Evolutionary conservation across 2,329 filamentous ascomycete species (phyloP).

Genomic region (Alternaria brassicicola): DNA sequence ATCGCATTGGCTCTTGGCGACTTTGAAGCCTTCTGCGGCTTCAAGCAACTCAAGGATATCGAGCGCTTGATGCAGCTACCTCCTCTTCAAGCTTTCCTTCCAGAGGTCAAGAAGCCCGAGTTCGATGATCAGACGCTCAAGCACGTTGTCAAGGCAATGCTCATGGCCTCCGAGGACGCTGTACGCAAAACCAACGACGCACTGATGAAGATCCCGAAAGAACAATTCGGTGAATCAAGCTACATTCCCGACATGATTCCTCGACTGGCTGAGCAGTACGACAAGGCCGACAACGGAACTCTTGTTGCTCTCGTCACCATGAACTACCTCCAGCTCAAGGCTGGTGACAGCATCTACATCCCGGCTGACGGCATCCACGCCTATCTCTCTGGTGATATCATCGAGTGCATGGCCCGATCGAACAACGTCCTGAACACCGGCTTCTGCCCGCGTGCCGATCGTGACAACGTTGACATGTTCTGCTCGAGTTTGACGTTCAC

Average conservation of each 20-base stretch:
- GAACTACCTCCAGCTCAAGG: constrained; percentile 72
- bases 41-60: constrained; percentile 69
- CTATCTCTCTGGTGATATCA: constrained; percentile 74
- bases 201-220: constrained; percentile 57
- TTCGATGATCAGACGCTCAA: constrained; percentile 66
- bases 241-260: constrained; percentile 70
- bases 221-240: constrained; percentile 58
- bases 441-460: constrained; percentile 71
- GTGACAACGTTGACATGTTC: constrained; percentile 70
- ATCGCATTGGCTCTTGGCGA: constrained; percentile 73
- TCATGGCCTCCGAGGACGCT: constrained; percentile 59
- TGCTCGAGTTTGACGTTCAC: constrained; percentile 67
- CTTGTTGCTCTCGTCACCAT: constrained; percentile 74
- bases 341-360: constrained; percentile 72
- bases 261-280: constrained; percentile 69
- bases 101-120: constrained; percentile 46
- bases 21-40: constrained; percentile 79
- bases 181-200: constrained; percentile 61
- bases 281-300: constrained; percentile 66
- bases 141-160: constrained; percentile 61
- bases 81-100: constrained; percentile 61
- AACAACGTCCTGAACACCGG: constrained; percentile 78
- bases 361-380: constrained; percentile 77
- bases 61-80: constrained; percentile 63
- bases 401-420: constrained; percentile 78